A percentile compares a stretch with the other conserved stretches of the same genome.
phyloP scores from a whole-genome alignment of 495 filamentous ascomycete species.

The Neurospora sp. region DNA sequence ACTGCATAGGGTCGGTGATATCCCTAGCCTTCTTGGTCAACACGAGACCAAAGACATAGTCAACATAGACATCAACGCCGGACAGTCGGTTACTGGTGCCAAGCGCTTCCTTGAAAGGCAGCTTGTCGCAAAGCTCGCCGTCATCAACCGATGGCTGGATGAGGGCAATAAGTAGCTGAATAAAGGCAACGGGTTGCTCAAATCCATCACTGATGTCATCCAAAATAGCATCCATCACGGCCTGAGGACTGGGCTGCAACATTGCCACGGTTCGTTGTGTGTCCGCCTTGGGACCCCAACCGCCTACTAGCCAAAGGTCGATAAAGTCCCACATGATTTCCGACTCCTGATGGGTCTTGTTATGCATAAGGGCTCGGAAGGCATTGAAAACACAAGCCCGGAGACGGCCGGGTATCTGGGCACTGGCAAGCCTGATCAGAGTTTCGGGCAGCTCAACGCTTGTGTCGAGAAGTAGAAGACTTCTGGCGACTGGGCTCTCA shows the following conservation, averaged over 20 bases:
- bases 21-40: slow-evolving; percentile 54
- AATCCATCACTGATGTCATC: slow-evolving; percentile 58
- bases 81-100: slow-evolving; percentile 68
- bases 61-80: slow-evolving; percentile 85
- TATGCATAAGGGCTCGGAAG: slow-evolving; percentile 55
- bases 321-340: slow-evolving; percentile 58
- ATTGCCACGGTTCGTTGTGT: slow-evolving; percentile 24
- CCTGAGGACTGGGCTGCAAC: slow-evolving; percentile 30
- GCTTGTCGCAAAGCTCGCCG: slow-evolving; percentile 51
- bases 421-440: slow-evolving; percentile 59
- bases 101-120: slow-evolving; percentile 84
- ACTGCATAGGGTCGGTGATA: slow-evolving; percentile 49
- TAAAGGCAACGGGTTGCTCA: slow-evolving; percentile 74
- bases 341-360: slow-evolving; percentile 49
- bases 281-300: slow-evolving; percentile 26
- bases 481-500: slow-evolving; percentile 55
- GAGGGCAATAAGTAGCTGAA: slow-evolving; percentile 59
- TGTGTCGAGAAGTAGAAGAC: slow-evolving; percentile 57
- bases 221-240: slow-evolving; percentile 42
- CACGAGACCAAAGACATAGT: slow-evolving; percentile 72
- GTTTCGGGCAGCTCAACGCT: slow-evolving; percentile 52
- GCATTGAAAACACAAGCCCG: slow-evolving; percentile 65
- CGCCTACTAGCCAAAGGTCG: slow-evolving; percentile 61
- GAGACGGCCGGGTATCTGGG: slow-evolving; percentile 59
- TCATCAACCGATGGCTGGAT: slow-evolving; percentile 50